A percentile compares a stretch with the other conserved stretches of the same genome.
Evolutionary conservation across 306 rosid genomes (phyloP).

Genomic region (Acacia acuminata): DNA sequence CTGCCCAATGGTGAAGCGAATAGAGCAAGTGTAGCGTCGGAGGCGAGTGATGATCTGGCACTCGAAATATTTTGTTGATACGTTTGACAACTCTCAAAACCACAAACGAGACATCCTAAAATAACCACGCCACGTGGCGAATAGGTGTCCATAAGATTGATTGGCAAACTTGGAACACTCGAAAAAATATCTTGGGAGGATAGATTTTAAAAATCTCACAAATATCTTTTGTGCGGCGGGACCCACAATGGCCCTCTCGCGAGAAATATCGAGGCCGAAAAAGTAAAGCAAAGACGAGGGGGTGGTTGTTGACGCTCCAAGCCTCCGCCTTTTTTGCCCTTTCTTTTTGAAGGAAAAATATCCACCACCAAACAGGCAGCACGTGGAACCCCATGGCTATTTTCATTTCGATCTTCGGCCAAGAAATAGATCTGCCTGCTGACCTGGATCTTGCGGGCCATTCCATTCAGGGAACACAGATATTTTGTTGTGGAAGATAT

Average conservation of each 20-base stretch:
- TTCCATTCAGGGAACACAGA: neutral
- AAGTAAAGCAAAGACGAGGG: neutral
- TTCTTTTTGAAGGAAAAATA: neutral
- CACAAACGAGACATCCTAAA: neutral
- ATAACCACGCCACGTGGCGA: conserved; percentile 25
- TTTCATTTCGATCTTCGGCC: conserved; percentile 25
- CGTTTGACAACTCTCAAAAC: conserved; percentile 11
- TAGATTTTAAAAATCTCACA: neutral
- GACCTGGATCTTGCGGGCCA: conserved; percentile 40
- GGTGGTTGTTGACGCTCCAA: neutral
- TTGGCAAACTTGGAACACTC: neutral
- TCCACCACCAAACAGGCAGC: conserved; percentile 23
- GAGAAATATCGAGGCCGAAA: conserved; percentile 5
- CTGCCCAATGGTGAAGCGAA: conserved; percentile 9
- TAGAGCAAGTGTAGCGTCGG: rapidly evolving
- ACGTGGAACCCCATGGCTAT: conserved; percentile 27
- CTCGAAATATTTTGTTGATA: neutral
- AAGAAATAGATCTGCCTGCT: conserved; percentile 11
- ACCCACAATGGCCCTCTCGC: neutral
- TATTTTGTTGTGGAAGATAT: conserved; percentile 37
- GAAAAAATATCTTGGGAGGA: conserved; percentile 31
- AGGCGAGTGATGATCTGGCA: neutral
- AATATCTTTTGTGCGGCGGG: neutral
- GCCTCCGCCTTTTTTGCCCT: neutral
- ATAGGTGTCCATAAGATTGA: neutral